Evolutionary conservation across 164 flowering plant species (phyloP), one percentile per base, ranked within the genome.

Genomic region (Piper betle): DNA sequence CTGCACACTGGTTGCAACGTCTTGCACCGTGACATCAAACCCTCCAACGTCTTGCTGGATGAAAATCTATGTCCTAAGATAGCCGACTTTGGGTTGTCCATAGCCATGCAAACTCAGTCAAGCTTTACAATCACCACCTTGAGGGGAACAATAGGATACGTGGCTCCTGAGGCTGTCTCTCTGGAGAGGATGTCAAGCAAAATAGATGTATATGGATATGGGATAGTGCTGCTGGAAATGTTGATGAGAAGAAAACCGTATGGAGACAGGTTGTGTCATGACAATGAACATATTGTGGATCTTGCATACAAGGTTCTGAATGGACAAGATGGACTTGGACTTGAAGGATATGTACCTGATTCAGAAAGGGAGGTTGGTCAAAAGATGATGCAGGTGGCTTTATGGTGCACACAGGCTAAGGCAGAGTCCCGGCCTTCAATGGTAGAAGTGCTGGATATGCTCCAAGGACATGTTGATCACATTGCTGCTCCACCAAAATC

Each of bases 131-230:
- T 42, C 15, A 15, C 7, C 52, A 20, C 39, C 39, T 10, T 20
- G 11, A 53, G 68, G n/a, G 68, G 68, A 0, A 66, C 68, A 12
- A 0, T 40, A 2, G 68, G 69, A 5, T 66, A 60, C 37, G 60
- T 60, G 7, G 59, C 69, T 7, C 69, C 69, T 4, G 69, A 66
- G 18, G 13, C 54, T n/a, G n/a, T 0, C 11, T 52, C 1, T 2
- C 40, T 59, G 40, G 67, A 62, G 18, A 37, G 52, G 5, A 53
- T 60, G 13, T 66, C 69, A 2, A 1, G 52, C 19, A 66, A 60
- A 19, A 52, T 62, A 15, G 68, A 66, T 39, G 68, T 66, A 59
- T 66, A 58, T 54, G 60, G 68, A 53, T 66, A 66, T 16, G 69
- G 59, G 3, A 59, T 66, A 58, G 18, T 61, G 53, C 33, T 59